Percentiles rank a stretch among this genome's conserved stretches.
Evolutionary conservation across 495 filamentous ascomycete genomes (phyloP).

Genomic region (Staphylotrichum tortipilum): DNA sequence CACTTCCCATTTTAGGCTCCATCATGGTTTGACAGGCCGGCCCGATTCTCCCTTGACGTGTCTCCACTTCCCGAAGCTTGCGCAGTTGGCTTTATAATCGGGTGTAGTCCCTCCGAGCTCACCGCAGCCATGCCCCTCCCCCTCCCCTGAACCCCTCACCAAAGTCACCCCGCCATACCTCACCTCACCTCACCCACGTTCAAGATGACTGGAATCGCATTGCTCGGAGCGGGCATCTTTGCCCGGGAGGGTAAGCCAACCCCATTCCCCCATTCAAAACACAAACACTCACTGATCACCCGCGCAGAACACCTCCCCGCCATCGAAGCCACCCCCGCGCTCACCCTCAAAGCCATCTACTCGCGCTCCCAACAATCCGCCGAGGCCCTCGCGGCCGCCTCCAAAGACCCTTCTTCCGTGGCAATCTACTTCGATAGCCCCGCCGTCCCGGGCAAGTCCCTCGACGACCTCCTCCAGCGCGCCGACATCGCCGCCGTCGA

Average conservation of each 20-base stretch:
- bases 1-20: not conserved
- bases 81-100: not conserved
- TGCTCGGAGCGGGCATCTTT: slow-evolving; percentile 57
- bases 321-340: slow-evolving; percentile 34
- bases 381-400: slow-evolving; percentile 23
- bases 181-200: slow-evolving; percentile 1
- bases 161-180: not conserved
- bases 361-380: slow-evolving; percentile 47
- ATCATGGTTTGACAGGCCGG: not conserved
- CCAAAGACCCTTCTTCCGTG: slow-evolving; percentile 22
- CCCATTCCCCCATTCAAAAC: not conserved
- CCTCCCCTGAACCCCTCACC: not conserved
- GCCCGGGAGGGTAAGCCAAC: slow-evolving; percentile 30
- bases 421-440: slow-evolving; percentile 29
- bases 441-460: not conserved
- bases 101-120: not conserved
- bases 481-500: slow-evolving; percentile 60
- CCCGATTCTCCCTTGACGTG: not conserved
- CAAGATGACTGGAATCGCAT: slow-evolving; percentile 52
- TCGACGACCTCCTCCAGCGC: slow-evolving; percentile 45
- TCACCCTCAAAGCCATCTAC: slow-evolving; percentile 53
- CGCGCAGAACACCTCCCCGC: slow-evolving; percentile 37
- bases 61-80: not conserved
- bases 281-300: slow-evolving; percentile 7
- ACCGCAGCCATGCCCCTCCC: no score